Evolutionary conservation across 257 asterid genomes (phyloP).

Genomic region (Nemophila menziesii): DNA sequence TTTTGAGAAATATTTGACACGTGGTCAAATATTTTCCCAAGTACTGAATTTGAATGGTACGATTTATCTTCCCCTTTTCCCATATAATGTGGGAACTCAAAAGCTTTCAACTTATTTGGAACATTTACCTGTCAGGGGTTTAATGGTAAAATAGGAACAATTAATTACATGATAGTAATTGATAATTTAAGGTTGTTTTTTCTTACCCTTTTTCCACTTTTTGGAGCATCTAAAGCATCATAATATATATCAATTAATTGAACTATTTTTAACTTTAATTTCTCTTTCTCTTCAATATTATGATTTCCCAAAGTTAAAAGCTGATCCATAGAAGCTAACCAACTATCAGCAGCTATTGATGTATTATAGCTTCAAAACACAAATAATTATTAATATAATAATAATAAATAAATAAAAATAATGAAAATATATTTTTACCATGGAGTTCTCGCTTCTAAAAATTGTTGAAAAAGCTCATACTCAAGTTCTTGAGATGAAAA

Average conservation of each 20-base stretch:
- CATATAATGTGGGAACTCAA: slow-evolving; percentile 61
- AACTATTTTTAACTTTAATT: slow-evolving; percentile 27
- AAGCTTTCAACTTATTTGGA: slow-evolving; percentile 33
- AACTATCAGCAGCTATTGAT: slow-evolving; percentile 59
- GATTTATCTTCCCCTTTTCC: slow-evolving; percentile 14
- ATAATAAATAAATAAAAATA: too few species aligned
- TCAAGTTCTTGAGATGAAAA: slow-evolving; percentile 43
- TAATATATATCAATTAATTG: slow-evolving; percentile 54
- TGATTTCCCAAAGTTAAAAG: slow-evolving; percentile 41
- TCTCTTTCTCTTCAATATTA: slow-evolving; percentile 24
- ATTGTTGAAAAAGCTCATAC: slow-evolving; percentile 32
- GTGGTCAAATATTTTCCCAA: slow-evolving; percentile 51
- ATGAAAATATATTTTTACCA: slow-evolving; percentile 29
- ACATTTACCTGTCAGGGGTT: slow-evolving; percentile 34
- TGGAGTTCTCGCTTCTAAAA: slow-evolving; percentile 33
- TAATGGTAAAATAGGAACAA: slow-evolving; percentile 1
- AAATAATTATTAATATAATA: background rate
- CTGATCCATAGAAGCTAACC: slow-evolving; percentile 65
- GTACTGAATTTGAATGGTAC: slow-evolving; percentile 45
- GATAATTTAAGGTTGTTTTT: background rate
- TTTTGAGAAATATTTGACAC: background rate
- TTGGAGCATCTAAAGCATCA: slow-evolving; percentile 86
- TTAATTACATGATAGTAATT: background rate
- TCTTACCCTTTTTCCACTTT: slow-evolving; percentile 69
- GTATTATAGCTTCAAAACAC: slow-evolving; percentile 34